Conservation (phyloP, 2,329 filamentous ascomycete species). For the Botryotinia globosa region DNA sequence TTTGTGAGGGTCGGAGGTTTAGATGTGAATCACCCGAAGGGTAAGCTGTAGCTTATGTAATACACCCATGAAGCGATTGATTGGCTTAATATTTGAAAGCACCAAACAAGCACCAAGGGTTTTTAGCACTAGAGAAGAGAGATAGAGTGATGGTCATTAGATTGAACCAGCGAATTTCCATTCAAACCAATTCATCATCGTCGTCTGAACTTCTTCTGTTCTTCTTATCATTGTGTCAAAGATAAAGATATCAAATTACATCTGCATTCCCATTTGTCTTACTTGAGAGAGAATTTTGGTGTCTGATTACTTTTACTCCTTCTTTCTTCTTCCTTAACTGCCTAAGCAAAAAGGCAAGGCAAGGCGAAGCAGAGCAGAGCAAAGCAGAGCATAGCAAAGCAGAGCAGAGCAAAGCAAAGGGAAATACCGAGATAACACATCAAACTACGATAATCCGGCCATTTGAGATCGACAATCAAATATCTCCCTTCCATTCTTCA, state of each 20-base stretch:
- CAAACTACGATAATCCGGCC: neutral
- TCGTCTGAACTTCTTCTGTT: neutral
- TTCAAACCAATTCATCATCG: neutral
- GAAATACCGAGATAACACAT: slow-evolving; percentile 1
- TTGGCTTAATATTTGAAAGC: neutral
- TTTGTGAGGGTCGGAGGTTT: neutral
- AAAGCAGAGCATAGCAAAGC: neutral
- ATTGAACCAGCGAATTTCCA: neutral
- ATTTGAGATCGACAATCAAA: neutral
- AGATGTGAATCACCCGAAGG: neutral
- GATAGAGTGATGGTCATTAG: neutral
- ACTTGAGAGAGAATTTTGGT: neutral
- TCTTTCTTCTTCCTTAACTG: neutral
- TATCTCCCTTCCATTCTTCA: neutral
- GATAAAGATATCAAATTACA: neutral
- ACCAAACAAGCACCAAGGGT: neutral
- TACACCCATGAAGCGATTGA: neutral
- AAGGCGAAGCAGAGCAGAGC: neutral
- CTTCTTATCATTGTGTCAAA: neutral
- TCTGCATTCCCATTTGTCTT: too few relatives aligned
- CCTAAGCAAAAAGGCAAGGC: neutral
- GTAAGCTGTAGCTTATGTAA: neutral
- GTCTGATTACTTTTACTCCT: neutral
- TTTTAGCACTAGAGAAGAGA: neutral
- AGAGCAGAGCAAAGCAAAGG: neutral